These are phyloP conservation scores for Globisporangium polare DNA, from an alignment of 352 stramenopile genomes.

Conservation along the genomic window DNA sequence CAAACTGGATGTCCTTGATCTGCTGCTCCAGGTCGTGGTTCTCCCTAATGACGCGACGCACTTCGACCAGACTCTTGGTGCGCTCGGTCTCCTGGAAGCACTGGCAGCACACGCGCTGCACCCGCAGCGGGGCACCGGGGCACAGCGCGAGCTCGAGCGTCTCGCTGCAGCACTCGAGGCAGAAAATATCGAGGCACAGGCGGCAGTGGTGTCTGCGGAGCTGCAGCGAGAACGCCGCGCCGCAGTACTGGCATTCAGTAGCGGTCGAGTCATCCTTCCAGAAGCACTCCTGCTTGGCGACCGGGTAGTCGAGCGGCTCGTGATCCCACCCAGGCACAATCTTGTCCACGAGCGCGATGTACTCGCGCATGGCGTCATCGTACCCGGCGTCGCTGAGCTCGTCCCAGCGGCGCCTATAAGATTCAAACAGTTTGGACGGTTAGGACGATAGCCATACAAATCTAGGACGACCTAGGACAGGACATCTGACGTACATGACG, in stretches of 20 bases:
- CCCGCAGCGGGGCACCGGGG: constrained; percentile 46
- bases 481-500: constrained; percentile 43
- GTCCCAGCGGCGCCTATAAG: constrained; percentile 61
- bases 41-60: constrained; percentile 44
- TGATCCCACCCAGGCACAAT: constrained; percentile 67
- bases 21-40: constrained; percentile 62
- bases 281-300: constrained; percentile 48
- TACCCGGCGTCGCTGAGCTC: constrained; percentile 35
- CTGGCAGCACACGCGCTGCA: constrained; percentile 48
- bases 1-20: constrained; percentile 36
- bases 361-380: constrained; percentile 52
- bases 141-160: constrained; percentile 56
- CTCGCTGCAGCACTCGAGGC: constrained; percentile 40
- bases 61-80: constrained; percentile 41
- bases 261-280: constrained; percentile 53
- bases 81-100: constrained; percentile 55
- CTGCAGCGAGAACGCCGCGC: constrained; percentile 33
- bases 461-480: neutral
- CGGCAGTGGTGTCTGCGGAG: constrained; percentile 66
- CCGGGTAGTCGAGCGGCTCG: constrained; percentile 36
- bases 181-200: constrained; percentile 74
- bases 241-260: constrained; percentile 45
- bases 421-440: no score
- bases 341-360: constrained; percentile 50
- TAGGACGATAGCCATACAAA: neutral